Percentiles rank a stretch among this genome's conserved stretches.
Evolutionary conservation across 169 alveolate genomes (phyloP).

Genomic region (Besnoitia besnoiti): DNA sequence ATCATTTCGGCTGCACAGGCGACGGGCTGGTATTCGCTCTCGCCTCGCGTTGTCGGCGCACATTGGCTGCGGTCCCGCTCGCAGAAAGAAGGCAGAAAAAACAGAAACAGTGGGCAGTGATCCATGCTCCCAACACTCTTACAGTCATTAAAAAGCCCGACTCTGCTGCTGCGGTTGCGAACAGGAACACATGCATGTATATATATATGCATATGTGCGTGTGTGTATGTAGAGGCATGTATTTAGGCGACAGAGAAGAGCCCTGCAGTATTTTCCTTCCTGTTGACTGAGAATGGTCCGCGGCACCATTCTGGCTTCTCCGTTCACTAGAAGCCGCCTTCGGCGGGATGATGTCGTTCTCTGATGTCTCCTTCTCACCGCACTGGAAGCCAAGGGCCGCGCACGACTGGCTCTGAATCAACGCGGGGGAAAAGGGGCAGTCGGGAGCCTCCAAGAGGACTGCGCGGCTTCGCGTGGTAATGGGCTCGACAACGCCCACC

Average conservation of each 20-base stretch:
- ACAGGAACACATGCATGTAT: too few relatives aligned
- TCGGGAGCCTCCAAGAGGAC: conserved; percentile 66
- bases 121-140: too few relatives aligned
- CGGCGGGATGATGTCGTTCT: too few relatives aligned
- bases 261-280: not conserved
- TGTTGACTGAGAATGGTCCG: too few relatives aligned
- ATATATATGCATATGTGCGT: not conserved
- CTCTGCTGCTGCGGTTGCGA: too few relatives aligned
- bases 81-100: too few relatives aligned
- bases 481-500: conserved; percentile 55
- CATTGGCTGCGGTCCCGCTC: not conserved
- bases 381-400: conserved; percentile 61
- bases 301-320: too few relatives aligned
- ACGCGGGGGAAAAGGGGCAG: conserved; percentile 51
- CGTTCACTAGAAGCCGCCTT: too few relatives aligned
- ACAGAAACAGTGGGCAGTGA: too few relatives aligned
- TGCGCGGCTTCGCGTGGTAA: conserved; percentile 61
- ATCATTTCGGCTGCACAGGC: too few relatives aligned
- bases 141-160: too few relatives aligned
- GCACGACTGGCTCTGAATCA: conserved; percentile 35
- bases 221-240: not conserved
- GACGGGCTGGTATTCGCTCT: not conserved
- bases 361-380: not conserved
- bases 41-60: not conserved
- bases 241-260: not conserved